These are phyloP conservation scores for Cystobasidium slooffiae DNA, from an alignment of 1,284 basidiomycete genomes.

Conservation along the genomic window DNA sequence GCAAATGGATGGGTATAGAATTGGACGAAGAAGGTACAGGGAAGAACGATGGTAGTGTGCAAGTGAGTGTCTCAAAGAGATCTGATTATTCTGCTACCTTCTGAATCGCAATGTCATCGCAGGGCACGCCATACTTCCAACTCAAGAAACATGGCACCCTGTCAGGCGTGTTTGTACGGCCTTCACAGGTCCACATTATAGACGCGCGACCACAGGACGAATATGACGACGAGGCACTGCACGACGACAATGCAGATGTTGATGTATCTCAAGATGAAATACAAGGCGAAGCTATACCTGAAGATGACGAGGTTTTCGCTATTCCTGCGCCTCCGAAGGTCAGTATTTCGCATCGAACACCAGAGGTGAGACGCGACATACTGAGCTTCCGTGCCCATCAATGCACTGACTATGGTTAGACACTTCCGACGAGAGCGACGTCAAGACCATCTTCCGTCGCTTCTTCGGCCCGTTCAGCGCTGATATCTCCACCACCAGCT, in stretches of 20 bases:
- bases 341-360: background rate
- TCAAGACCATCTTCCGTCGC: constrained; percentile 30
- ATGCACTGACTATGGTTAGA: background rate
- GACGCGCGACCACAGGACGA: constrained; percentile 44
- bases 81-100: no score
- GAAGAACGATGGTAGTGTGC: constrained; percentile 85
- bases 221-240: constrained; percentile 43
- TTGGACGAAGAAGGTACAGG: constrained; percentile 61
- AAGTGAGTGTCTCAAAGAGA: no score
- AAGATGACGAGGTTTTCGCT: constrained; percentile 33
- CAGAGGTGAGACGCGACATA: constrained; percentile 7
- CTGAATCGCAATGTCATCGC: no score
- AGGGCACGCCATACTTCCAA: constrained; percentile 82
- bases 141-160: constrained; percentile 67
- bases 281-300: background rate
- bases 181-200: constrained; percentile 77
- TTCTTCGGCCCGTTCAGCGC: constrained; percentile 16
- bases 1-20: constrained; percentile 95
- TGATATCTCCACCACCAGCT: constrained; percentile 23
- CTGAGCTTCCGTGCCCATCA: background rate
- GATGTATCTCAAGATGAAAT: constrained; percentile 49
- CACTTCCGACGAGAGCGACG: background rate
- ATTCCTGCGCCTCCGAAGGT: constrained; percentile 34
- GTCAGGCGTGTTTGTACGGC: constrained; percentile 84
- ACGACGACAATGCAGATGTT: background rate